Base-by-base conservation (phyloP, 768 basidiomycete species). In the Tulasnella sp. region DNA sequence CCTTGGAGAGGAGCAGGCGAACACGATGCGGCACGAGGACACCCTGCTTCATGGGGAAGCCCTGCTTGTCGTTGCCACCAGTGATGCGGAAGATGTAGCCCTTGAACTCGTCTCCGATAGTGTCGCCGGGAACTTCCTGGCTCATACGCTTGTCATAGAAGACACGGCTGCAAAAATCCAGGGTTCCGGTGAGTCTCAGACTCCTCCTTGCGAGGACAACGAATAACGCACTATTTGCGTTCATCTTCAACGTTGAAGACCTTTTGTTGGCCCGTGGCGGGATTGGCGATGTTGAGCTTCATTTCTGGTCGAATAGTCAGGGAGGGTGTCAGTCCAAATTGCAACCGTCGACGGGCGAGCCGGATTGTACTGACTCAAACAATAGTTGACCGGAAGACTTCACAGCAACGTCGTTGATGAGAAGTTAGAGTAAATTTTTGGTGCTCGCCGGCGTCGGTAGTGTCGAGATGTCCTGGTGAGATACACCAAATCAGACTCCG, bases 31-130 rank as follows among this genome's bases (percentile, higher is more conserved):
- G 95, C 84, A 97, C 91, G 82, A 99, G 94, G 83, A 98, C 94
- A 89, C 97, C 97, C 89, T 99, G 97, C 88, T 99, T 99, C 96
- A 98, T 98, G 74, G 96, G 96, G 91, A 98, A 97, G 85, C 96
- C 96, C 87, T 97, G 95, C 89, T 96, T 96, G 92, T 98, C 96
- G 90, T 98, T 98, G 82, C 97, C 96, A 84, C 97, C 97, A 42
- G 95, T 97, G 89, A 99, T 94, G 84, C 96, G 93, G 90, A 98
- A 92, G 86, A 98, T 88, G 89, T 98, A 98, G 80, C 97, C 97
- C 87, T 94, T 95, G 91, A 92, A 99, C 89, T 99, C 97, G 86
- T 97, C 94, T 84, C 97, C 96, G 83, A 98, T 87, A 78, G 92
- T 86, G 89, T 98, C 96, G 81, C 90, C 95, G 72, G 96, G 90